Base-by-base conservation (phyloP, 495 filamentous ascomycete genomes). In the Oidiodendron maius region DNA sequence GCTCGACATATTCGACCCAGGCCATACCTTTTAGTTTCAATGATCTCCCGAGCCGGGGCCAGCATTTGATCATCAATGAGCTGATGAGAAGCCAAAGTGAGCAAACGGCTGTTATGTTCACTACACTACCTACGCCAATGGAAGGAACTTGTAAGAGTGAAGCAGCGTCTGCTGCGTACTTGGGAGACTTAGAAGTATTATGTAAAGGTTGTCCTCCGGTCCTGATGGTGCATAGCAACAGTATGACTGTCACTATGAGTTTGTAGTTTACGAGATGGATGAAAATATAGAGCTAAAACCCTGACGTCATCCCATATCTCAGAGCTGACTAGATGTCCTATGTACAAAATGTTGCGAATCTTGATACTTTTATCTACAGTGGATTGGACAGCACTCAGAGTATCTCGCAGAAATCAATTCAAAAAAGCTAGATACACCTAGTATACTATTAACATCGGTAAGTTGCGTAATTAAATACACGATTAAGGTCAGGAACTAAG, bases 11-110 rank as follows among this genome's bases (percentile, higher is more conserved):
- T 51, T 73, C 72, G 2, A 74, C 74, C 13, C 77, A 81, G 20
- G 72, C 77, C 0, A 56, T 85, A 15, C 74, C 87, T 4, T 64
- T 89, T n/a, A 83, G 76, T 18, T 93, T 94, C 71, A 93, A 93
- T 57, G 86, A 93, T 59, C 72, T 94, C 0, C 86, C 89, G 0
- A 87, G 82, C 51, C 79, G 84, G 12, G 87, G 86, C 2, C 89
- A 89, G 60, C 87, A 94, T 65, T 67, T 91, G 23, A 93, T 93
- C 40, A 58, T 94, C 20, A 94, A 95, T 59, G 87, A 94, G 61
- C 68, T 93, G 44, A 90, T 94, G 71, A 69, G 71, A 4, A 72
- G 76, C 48, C 67, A 90, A 32, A 87, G 83, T 40, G 58, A 57
- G 8, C 76, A 90, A 4, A 91, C 89, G 6, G 86, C 87, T 0